phyloP scores from a whole-genome alignment of 352 stramenopile genomes.

The Phytophthora pinifolia region DNA sequence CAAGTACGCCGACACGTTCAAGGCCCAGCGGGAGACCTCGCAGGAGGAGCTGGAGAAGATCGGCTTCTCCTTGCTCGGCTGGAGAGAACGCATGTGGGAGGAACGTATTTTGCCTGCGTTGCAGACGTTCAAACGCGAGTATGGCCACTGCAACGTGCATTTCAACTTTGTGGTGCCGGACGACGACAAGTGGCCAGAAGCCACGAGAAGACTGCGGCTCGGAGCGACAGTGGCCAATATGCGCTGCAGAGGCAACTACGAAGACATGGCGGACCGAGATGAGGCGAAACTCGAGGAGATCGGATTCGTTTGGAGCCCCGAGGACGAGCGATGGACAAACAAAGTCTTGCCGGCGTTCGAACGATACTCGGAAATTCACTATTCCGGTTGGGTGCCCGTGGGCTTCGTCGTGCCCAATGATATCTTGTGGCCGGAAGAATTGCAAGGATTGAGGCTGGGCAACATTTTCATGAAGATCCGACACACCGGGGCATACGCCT shows the following conservation, averaged over 20 bases:
- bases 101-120: slow-evolving; percentile 32
- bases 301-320: slow-evolving; percentile 52
- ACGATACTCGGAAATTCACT: slow-evolving; percentile 29
- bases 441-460: slow-evolving; percentile 44
- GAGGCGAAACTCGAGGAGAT: slow-evolving; percentile 44
- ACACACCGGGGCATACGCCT: slow-evolving; percentile 38
- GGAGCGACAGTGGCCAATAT: slow-evolving; percentile 30
- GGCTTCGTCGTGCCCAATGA: slow-evolving; percentile 43
- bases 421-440: slow-evolving; percentile 34
- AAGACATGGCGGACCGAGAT: slow-evolving; percentile 31
- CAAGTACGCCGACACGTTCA: slow-evolving; percentile 17
- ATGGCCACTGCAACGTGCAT: slow-evolving; percentile 31
- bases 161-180: slow-evolving; percentile 28
- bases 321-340: slow-evolving; percentile 50
- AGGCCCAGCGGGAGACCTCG: slow-evolving; percentile 6
- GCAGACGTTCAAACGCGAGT: slow-evolving; percentile 14
- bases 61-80: slow-evolving; percentile 12
- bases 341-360: slow-evolving; percentile 48
- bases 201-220: slow-evolving; percentile 14
- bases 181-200: slow-evolving; percentile 16
- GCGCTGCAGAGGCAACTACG: slow-evolving; percentile 42
- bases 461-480: slow-evolving; percentile 59
- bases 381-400: slow-evolving; percentile 30
- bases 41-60: slow-evolving; percentile 19
- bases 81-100: slow-evolving; percentile 17